Base-by-base conservation (phyloP, 2,329 filamentous ascomycete species). In the Acrocalymma vagum region DNA sequence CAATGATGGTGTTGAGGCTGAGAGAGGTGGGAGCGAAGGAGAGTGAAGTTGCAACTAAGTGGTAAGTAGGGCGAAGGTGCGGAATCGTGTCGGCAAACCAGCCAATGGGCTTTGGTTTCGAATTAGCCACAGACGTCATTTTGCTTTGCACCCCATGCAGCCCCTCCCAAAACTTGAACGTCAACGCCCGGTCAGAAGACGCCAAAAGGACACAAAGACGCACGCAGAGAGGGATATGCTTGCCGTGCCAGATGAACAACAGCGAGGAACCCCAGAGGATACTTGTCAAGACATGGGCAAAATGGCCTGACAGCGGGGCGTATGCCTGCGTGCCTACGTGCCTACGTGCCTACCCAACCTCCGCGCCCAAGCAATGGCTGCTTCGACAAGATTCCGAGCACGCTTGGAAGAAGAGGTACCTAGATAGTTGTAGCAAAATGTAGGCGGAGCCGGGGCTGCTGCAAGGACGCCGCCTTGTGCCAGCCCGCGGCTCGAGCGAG, bases 181-280 rank as follows among this genome's bases (percentile, higher is more conserved):
- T 29, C 48, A 49, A 33, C 33, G 39, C 51, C 39, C 33, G 46
- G 39, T 33, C 48, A 57, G 48, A 38, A 43, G 37, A 35, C 27
- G 14, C 24, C 23, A 13, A 38, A 33, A 41, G n/a, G n/a, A n/a
- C n/a, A n/a, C n/a, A n/a, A n/a, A n/a, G n/a, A n/a, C n/a, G n/a
- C n/a, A n/a, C n/a, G n/a, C n/a, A n/a, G n/a, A n/a, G n/a, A 56
- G 46, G 60, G 55, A 55, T 60, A 45, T 44, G 51, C 52, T 47
- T 47, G 36, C 51, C 9, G 44, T 14, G 8, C 34, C 13, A 44
- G 29, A 33, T 39, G 30, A 35, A 23, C 42, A 36, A 42, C 18
- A 31, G 6, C 34, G 36, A 45, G 15, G 31, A 16, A 32, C 14
- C 38, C 27, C 23, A 35, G 35, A 20, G n/a, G 28, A 3, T 32